Percentiles rank a stretch among this genome's conserved stretches.
These are phyloP conservation scores for Penicillium pancosmium DNA, from an alignment of 495 filamentous ascomycete species.

Conservation along the genomic window DNA sequence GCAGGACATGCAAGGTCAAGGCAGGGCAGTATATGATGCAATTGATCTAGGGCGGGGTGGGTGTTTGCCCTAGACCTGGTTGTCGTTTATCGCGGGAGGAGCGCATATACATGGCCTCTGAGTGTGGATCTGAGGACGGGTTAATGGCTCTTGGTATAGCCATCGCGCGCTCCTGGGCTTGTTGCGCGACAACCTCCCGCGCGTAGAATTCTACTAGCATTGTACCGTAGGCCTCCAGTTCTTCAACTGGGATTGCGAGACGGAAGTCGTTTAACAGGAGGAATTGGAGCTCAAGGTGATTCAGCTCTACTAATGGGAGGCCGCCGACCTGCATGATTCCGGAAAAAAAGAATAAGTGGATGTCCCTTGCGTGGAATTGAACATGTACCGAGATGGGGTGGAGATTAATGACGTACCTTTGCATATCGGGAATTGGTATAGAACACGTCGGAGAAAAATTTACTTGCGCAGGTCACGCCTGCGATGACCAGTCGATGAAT, in stretches of 20 bases:
- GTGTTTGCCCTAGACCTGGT: slow-evolving; percentile 39
- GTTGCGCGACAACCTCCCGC: slow-evolving; percentile 80
- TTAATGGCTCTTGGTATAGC: slow-evolving; percentile 28
- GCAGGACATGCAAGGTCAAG: background rate
- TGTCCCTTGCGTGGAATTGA: background rate
- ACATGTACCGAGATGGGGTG: slow-evolving; percentile 1
- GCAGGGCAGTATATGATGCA: background rate
- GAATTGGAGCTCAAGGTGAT: slow-evolving; percentile 97
- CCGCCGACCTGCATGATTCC: slow-evolving; percentile 75
- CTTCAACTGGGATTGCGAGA: slow-evolving; percentile 89
- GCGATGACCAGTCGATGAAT: slow-evolving; percentile 97
- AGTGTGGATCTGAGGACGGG: slow-evolving; percentile 23
- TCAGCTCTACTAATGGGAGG: slow-evolving; percentile 92
- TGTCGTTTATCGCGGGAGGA: slow-evolving; percentile 34
- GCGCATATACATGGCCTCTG: slow-evolving; percentile 47
- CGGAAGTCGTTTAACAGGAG: slow-evolving; percentile 96
- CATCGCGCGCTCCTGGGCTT: slow-evolving; percentile 25
- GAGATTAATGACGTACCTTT: slow-evolving; percentile 66
- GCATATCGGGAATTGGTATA: slow-evolving; percentile 99
- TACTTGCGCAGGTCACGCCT: slow-evolving; percentile 97
- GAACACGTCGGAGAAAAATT: slow-evolving; percentile 99
- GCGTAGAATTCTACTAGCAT: slow-evolving; percentile 99
- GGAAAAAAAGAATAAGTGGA: slow-evolving; percentile 7
- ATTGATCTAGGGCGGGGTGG: slow-evolving; percentile 43
- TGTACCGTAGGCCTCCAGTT: slow-evolving; percentile 95